phyloP scores from a whole-genome alignment of 495 filamentous ascomycete species.

The Penicillium canescens region DNA sequence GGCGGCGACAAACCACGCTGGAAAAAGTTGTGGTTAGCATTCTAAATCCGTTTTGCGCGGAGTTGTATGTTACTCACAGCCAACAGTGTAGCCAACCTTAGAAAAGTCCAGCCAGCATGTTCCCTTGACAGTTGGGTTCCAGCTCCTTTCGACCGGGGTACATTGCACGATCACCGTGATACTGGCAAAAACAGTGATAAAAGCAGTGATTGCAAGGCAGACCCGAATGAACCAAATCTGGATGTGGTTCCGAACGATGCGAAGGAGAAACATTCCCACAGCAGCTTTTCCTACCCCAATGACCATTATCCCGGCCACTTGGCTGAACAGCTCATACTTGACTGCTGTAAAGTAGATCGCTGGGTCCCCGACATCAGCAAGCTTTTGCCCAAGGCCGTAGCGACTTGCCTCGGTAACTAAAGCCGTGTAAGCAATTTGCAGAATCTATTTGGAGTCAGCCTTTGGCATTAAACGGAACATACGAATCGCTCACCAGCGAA shows the following conservation, averaged over 20 bases:
- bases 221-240: constrained; percentile 25
- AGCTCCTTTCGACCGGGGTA: constrained; percentile 21
- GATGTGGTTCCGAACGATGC: constrained; percentile 27
- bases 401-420: constrained; percentile 18
- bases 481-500: constrained; percentile 14
- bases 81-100: constrained; percentile 27
- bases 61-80: constrained; percentile 16
- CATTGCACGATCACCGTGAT: constrained; percentile 26
- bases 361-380: constrained; percentile 19
- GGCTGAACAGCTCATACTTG: constrained; percentile 26
- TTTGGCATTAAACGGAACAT: neutral
- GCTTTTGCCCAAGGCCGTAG: constrained; percentile 24
- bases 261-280: constrained; percentile 25
- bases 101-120: constrained; percentile 29
- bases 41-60: neutral
- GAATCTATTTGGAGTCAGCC: constrained; percentile 11
- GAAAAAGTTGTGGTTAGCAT: neutral
- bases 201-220: constrained; percentile 15
- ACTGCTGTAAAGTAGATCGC: constrained; percentile 19
- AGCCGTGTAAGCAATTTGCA: constrained; percentile 25
- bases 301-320: constrained; percentile 26
- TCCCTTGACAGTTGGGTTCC: constrained; percentile 19
- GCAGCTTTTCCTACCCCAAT: constrained; percentile 27
- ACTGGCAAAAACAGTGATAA: constrained; percentile 24
- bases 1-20: constrained; percentile 27